Base-by-base conservation (phyloP, 352 stramenopile genomes). In the Pythium oligandrum region DNA sequence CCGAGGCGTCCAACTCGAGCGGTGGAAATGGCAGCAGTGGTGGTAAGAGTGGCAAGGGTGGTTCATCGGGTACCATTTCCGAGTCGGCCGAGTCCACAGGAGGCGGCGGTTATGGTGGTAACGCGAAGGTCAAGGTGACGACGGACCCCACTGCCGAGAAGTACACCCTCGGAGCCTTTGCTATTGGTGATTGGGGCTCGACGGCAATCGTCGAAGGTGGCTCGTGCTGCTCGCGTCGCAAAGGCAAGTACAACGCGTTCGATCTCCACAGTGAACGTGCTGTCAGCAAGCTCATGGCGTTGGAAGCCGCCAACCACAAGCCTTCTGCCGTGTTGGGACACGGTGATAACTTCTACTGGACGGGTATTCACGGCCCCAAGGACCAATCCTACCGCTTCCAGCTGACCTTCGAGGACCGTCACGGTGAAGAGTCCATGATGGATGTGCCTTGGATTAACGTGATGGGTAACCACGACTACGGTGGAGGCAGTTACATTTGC, bases 341-440 rank as follows among this genome's bases (percentile, higher is more conserved):
- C 47, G 66, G 69, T 44, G 69, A 75, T 49, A 78, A 73, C 58
- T 78, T 78, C 43, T 78, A 78, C 62, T 73, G 65, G 66, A 70
- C 58, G 3, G 69, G 69, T 33, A 70, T 76, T n/a, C 12, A 52
- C 4, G 59, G 61, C 52, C 51, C 39, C 2, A 59, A 42, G 7
- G 64, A 76, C 49, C 44, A 59, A 44, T 40, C 62, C 46, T 69
- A 73, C 50, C 64, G 68, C 34, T 73, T 78, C 30, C 48, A 73
- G 56, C 39, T 59, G 12, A 66, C 64, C 5, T 78, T 78, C 42
- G 69, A 78, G 55, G 42, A 64, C 30, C 52, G 51, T 34, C 71
- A 78, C 62, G 54, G 57, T 32, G 50, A 62, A 5, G 48, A 50
- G 40, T 36, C 57, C 8, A 59, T 78, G 38, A 48, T 55, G 32